Evolutionary conservation across 2,329 filamentous ascomycete genomes (phyloP).

Genomic region (Ceratocystis papillata): DNA sequence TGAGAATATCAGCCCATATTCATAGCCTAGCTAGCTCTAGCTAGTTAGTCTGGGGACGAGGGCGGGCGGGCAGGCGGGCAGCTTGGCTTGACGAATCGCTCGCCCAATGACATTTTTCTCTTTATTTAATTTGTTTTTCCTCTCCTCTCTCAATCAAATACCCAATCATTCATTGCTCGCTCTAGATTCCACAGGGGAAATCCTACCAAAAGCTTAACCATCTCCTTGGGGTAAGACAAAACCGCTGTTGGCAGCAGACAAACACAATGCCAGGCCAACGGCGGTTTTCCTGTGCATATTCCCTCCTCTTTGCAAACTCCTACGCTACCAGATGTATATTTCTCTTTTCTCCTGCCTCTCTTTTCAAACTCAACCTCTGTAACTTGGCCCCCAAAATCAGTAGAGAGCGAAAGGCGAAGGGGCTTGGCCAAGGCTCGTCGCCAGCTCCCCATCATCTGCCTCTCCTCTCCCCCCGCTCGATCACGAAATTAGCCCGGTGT

Average conservation of each 20-base stretch:
- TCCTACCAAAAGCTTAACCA: slow-evolving; percentile 12
- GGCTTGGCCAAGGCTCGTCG: not conserved
- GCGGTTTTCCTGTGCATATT: not conserved
- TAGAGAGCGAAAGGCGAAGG: not conserved
- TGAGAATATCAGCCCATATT: not conserved
- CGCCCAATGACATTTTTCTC: not conserved
- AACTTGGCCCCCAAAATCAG: not conserved
- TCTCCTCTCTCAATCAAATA: not conserved
- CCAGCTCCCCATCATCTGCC: not conserved
- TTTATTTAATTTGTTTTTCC: not conserved
- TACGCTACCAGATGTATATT: not conserved
- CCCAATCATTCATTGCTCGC: not conserved
- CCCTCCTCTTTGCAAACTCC: not conserved
- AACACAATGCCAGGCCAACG: not conserved
- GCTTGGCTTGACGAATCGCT: not conserved
- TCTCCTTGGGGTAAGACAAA: slow-evolving; percentile 1
- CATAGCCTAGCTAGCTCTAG: not conserved
- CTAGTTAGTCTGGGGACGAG: not conserved
- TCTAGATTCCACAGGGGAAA: not conserved
- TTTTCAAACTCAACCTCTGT: not conserved
- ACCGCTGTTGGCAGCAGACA: not conserved
- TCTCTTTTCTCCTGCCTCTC: not conserved
- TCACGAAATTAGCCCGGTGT: slow-evolving; percentile 7
- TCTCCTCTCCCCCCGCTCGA: not conserved
- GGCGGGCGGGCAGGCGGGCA: not conserved